A percentile compares a stretch with the other conserved stretches of the same genome.
Conservation (phyloP, 2,329 filamentous ascomycete species). For the Alternaria rosae region DNA sequence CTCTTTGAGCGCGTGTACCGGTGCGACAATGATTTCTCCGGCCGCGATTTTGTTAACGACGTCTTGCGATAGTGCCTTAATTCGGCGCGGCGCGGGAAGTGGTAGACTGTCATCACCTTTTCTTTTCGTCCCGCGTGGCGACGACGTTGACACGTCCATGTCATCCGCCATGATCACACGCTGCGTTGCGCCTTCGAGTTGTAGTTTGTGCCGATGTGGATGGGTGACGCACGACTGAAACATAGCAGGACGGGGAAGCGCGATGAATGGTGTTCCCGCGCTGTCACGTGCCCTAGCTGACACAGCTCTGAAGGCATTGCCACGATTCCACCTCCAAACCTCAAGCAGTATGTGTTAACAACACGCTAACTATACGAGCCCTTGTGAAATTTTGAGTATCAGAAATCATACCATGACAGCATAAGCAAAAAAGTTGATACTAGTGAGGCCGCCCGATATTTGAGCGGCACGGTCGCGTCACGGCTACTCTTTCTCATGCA, state of each 20-base stretch:
- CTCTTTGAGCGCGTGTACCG: conserved; percentile 94
- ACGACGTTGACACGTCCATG: conserved; percentile 37
- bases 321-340: neutral
- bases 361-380: neutral
- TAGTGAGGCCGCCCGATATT: neutral
- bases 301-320: neutral
- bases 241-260: conserved; percentile 12
- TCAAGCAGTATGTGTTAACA: neutral
- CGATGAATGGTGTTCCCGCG: conserved; percentile 30
- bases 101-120: conserved; percentile 45
- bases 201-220: conserved; percentile 11
- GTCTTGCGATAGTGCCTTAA: conserved; percentile 84
- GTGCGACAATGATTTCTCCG: conserved; percentile 97
- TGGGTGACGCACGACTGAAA: neutral
- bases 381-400: neutral
- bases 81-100: conserved; percentile 53
- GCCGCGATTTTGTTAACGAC: conserved; percentile 99
- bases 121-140: conserved; percentile 47
- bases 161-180: conserved; percentile 34
- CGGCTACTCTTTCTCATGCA: neutral
- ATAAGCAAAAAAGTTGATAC: neutral
- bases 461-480: neutral
- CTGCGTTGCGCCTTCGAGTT: neutral
- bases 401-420: neutral
- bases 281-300: conserved; percentile 21